Evolutionary conservation across 1,284 basidiomycete species (phyloP).

Genomic region (Cerrena zonata): DNA sequence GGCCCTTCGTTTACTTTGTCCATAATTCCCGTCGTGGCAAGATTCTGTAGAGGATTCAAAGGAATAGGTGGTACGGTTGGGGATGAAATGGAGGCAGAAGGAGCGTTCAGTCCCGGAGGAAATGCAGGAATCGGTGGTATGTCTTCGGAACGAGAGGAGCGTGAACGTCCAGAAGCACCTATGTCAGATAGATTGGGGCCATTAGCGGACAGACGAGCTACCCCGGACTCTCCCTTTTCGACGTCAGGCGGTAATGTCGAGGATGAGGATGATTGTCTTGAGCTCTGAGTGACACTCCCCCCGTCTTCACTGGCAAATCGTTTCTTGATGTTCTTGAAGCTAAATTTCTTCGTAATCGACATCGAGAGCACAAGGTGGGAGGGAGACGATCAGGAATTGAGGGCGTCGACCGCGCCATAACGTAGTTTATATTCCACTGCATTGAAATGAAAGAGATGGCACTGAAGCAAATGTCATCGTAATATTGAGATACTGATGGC

Average conservation of each 20-base stretch:
- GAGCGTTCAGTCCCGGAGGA: neutral
- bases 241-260: neutral
- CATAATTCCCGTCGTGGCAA: neutral
- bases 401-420: too few species aligned
- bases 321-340: neutral
- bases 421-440: too few species aligned
- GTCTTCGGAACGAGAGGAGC: neutral
- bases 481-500: too few species aligned
- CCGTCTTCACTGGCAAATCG: neutral
- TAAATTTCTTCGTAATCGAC: too few species aligned
- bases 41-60: neutral
- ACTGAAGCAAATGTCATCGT: too few species aligned
- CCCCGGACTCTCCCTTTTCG: neutral
- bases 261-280: neutral
- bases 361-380: too few species aligned
- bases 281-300: neutral
- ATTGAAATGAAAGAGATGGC: too few species aligned
- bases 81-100: neutral
- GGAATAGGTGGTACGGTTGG: neutral
- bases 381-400: too few species aligned
- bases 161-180: neutral
- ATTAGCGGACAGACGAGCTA: neutral
- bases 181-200: neutral
- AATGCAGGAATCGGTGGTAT: neutral
- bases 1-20: conserved; percentile 4